Conservation (phyloP, 441 rosid genomes). For the Brassica balearica region DNA sequence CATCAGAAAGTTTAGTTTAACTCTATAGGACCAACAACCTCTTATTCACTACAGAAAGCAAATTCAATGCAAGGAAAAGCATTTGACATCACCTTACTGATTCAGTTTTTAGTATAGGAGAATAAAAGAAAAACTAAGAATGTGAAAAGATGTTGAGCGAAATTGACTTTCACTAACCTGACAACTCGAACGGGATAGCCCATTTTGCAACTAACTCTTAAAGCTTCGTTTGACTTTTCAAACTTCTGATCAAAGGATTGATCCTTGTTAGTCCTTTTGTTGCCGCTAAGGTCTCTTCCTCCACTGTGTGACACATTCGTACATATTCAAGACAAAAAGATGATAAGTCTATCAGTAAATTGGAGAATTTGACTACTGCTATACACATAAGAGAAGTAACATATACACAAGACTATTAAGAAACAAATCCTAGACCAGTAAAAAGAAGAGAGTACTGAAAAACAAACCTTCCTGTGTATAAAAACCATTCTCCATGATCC, state of each 20-base stretch:
- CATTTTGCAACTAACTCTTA: conserved; percentile 71
- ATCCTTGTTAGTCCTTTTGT: conserved; percentile 71
- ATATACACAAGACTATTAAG: too few relatives aligned
- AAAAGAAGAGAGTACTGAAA: background rate
- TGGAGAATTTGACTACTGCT: background rate
- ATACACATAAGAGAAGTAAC: background rate
- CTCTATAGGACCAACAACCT: background rate
- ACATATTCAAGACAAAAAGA: conserved; percentile 5
- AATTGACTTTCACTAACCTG: conserved; percentile 52
- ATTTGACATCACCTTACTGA: background rate
- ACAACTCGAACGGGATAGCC: conserved; percentile 92
- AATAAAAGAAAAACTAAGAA: background rate
- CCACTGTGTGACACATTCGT: conserved; percentile 55
- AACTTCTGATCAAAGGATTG: conserved; percentile 86
- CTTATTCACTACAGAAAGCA: background rate
- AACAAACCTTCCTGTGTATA: conserved; percentile 88
- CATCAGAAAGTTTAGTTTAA: background rate
- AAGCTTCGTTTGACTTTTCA: conserved; percentile 63
- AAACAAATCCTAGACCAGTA: too few relatives aligned
- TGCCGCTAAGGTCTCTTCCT: conserved; percentile 83
- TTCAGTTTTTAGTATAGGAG: background rate
- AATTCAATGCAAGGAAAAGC: background rate
- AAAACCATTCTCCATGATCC: conserved; percentile 96
- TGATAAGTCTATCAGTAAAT: background rate
- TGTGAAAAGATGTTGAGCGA: background rate